A percentile compares a stretch with the other conserved stretches of the same genome.
Conservation (phyloP, 345 rosid species). For the Noccaea caerulescens region DNA sequence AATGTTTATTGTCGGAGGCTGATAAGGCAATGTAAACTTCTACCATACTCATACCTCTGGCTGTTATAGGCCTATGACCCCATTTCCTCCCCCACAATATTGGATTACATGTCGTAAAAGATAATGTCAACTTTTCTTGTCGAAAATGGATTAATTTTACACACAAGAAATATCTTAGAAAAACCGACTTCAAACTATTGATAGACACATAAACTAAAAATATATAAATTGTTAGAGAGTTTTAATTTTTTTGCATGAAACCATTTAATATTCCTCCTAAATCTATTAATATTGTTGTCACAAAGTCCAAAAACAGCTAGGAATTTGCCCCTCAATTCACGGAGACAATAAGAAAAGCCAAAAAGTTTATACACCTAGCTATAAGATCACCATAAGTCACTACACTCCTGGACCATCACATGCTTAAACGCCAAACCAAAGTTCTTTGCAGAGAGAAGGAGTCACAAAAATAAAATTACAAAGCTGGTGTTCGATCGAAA, state of each 20-base stretch:
- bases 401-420: slow-evolving; percentile 1
- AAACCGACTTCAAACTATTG: neutral
- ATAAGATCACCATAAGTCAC: neutral
- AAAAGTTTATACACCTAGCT: no score
- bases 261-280: no score
- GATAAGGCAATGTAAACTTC: slow-evolving; percentile 6
- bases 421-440: slow-evolving; percentile 24
- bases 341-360: no score
- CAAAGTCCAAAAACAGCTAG: no score
- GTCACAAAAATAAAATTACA: neutral
- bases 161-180: slow-evolving; percentile 1
- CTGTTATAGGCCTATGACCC: slow-evolving; percentile 9
- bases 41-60: neutral
- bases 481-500: slow-evolving; percentile 35
- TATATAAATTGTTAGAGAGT: no score
- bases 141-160: neutral
- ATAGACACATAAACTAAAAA: neutral
- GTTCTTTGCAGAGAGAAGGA: neutral
- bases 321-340: neutral
- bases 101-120: slow-evolving; percentile 5
- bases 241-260: no score
- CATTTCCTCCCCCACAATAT: neutral
- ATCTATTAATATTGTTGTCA: no score
- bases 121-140: slow-evolving; percentile 7
- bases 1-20: slow-evolving; percentile 35